Evolutionary conservation across 805 yeast genomes (phyloP).

Genomic region (Lachancea dasiensis): DNA sequence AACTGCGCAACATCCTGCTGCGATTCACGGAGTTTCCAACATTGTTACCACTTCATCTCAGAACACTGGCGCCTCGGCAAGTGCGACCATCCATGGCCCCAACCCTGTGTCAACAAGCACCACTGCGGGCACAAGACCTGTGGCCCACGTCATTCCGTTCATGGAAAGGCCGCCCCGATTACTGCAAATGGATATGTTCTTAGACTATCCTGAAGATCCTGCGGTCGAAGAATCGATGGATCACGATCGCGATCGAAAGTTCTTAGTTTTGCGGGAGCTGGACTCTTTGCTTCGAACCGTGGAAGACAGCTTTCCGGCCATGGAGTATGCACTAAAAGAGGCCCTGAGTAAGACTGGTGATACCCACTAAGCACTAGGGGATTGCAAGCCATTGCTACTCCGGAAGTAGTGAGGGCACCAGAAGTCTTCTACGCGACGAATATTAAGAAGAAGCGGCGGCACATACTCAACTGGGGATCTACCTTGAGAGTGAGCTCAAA

Average conservation of each 20-base stretch:
- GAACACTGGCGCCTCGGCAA: neutral
- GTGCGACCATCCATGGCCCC: neutral
- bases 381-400: too few species aligned
- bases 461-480: too few species aligned
- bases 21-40: neutral
- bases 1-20: neutral
- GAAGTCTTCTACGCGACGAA: too few species aligned
- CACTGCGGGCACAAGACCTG: neutral
- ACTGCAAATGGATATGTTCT: conserved; percentile 25
- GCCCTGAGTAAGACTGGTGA: conserved; percentile 4
- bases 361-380: neutral
- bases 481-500: too few species aligned
- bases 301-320: conserved; percentile 27
- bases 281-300: conserved; percentile 24
- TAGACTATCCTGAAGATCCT: conserved; percentile 20
- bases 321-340: conserved; percentile 27
- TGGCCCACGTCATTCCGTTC: conserved; percentile 5
- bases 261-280: conserved; percentile 28
- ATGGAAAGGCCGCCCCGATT: conserved; percentile 28
- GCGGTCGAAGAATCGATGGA: conserved; percentile 6
- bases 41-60: too few species aligned
- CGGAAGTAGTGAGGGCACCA: too few species aligned
- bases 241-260: conserved; percentile 24
- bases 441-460: too few species aligned
- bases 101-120: neutral